Percentiles rank a stretch among this genome's conserved stretches.
Conservation (phyloP, 768 basidiomycete species). For the Bullera alba region DNA sequence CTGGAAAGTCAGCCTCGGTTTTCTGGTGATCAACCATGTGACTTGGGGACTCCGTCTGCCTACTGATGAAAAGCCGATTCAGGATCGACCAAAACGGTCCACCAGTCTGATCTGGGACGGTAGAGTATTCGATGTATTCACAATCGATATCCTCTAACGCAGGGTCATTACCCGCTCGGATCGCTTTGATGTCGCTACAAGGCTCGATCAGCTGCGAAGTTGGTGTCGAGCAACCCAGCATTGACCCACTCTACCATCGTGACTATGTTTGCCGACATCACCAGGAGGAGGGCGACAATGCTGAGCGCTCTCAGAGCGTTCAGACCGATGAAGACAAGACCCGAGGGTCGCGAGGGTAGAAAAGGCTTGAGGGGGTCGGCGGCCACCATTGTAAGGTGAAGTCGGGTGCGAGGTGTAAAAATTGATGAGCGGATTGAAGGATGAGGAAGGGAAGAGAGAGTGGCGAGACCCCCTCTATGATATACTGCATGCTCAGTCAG, state of each 20-base stretch:
- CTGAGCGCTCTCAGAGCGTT: conserved; percentile 72
- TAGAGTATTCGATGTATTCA: conserved; percentile 65
- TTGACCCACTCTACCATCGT: conserved; percentile 37
- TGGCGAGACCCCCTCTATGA: too few species aligned
- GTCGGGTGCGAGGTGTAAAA: too few species aligned
- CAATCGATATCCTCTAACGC: conserved; percentile 50
- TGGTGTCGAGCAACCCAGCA: neutral
- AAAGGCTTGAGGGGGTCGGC: conserved; percentile 21
- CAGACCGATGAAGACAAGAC: conserved; percentile 51
- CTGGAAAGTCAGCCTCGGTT: conserved; percentile 7
- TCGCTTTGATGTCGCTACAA: conserved; percentile 41
- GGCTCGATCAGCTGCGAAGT: neutral
- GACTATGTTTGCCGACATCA: conserved; percentile 61
- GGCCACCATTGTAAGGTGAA: neutral
- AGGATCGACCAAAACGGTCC: conserved; percentile 88
- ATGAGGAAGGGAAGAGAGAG: too few species aligned
- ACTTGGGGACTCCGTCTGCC: neutral
- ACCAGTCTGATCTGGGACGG: conserved; percentile 83
- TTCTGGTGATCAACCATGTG: neutral
- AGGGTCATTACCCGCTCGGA: conserved; percentile 16
- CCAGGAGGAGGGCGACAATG: conserved; percentile 69
- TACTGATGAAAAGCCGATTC: conserved; percentile 71
- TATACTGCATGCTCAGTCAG: too few species aligned
- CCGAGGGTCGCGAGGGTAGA: conserved; percentile 31
- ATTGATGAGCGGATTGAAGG: too few species aligned